Conservation (phyloP, 2,329 filamentous ascomycete genomes). For the Grosmannia huntii region DNA sequence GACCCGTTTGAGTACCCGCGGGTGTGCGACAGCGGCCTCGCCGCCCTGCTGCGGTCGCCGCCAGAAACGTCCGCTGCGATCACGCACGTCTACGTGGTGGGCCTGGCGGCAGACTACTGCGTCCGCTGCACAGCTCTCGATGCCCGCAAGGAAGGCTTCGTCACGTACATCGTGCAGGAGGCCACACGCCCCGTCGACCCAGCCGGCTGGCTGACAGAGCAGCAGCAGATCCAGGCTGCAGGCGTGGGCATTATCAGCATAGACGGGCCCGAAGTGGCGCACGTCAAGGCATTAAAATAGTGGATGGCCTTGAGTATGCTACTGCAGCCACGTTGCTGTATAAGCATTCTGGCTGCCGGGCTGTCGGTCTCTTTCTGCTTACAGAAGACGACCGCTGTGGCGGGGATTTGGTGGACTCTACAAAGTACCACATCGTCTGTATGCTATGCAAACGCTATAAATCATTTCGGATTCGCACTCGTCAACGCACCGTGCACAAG, state of each 20-base stretch:
- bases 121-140: constrained; percentile 73
- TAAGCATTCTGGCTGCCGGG: no score
- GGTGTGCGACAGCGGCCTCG: constrained; percentile 51
- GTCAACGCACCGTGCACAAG: no score
- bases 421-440: no score
- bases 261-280: constrained; percentile 41
- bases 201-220: constrained; percentile 40
- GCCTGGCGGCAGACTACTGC: constrained; percentile 81
- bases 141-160: constrained; percentile 62
- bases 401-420: no score
- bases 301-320: no score
- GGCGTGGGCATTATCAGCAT: constrained; percentile 52
- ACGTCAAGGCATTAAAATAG: constrained; percentile 20
- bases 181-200: constrained; percentile 62
- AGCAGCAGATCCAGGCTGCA: constrained; percentile 36
- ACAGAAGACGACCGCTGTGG: no score
- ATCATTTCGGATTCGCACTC: no score
- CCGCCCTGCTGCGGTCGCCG: constrained; percentile 31
- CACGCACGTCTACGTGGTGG: constrained; percentile 75
- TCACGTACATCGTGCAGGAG: constrained; percentile 64
- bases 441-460: no score
- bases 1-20: constrained; percentile 57
- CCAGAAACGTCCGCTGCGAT: constrained; percentile 29
- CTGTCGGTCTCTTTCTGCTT: no score
- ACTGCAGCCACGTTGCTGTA: no score